Evolutionary conservation across 2,329 filamentous ascomycete species (phyloP).

Genomic region (Sporothrix mexicana): DNA sequence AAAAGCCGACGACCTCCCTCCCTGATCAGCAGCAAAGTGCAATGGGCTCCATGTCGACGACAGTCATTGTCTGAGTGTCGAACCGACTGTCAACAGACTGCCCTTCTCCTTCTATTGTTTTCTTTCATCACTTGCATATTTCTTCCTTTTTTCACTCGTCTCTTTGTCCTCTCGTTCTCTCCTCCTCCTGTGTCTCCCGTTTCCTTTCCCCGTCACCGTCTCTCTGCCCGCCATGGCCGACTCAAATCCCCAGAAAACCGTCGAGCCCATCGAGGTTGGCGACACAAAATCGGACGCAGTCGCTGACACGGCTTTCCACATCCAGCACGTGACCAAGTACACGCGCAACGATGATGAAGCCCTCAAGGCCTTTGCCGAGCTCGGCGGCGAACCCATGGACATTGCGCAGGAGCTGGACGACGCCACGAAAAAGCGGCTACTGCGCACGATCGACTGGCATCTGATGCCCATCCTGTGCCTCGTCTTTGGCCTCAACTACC

Average conservation of each 20-base stretch:
- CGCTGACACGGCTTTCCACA: not conserved
- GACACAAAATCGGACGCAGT: not conserved
- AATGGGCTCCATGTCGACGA: not conserved
- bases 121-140: too few species aligned
- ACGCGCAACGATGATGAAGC: constrained; percentile 2
- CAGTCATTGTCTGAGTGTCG: not conserved
- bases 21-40: not conserved
- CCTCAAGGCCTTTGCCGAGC: constrained; percentile 11
- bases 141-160: not conserved
- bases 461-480: constrained; percentile 38
- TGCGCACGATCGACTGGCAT: constrained; percentile 7
- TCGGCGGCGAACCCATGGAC: constrained; percentile 1
- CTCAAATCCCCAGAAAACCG: not conserved
- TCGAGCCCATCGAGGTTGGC: not conserved
- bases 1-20: not conserved
- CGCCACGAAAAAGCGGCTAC: constrained; percentile 22
- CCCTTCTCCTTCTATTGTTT: too few species aligned
- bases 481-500: constrained; percentile 63
- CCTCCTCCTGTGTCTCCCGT: not conserved
- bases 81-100: too few species aligned
- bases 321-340: constrained; percentile 12
- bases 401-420: not conserved
- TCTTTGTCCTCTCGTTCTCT: not conserved
- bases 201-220: not conserved
- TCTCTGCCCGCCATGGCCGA: too few species aligned